A percentile compares a stretch with the other conserved stretches of the same genome.
Conservation (phyloP, 345 rosid genomes). For the Carallia pectinifolia region DNA sequence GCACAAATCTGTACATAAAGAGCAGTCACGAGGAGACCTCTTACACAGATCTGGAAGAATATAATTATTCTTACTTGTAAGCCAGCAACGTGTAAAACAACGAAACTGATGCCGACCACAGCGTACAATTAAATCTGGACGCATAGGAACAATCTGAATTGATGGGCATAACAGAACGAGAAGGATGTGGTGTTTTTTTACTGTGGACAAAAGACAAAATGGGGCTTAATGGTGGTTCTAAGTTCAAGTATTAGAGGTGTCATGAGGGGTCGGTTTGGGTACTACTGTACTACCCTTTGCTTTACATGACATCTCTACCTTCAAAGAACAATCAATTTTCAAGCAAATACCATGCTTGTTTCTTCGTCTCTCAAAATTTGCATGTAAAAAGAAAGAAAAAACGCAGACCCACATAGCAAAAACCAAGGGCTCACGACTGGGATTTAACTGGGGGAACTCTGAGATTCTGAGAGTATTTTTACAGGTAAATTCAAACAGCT, state of each 20-base stretch:
- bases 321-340: background rate
- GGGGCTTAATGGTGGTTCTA: background rate
- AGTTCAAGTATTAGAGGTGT: no score
- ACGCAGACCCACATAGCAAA: background rate
- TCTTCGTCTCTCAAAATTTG: background rate
- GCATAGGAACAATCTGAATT: conserved; percentile 30
- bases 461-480: background rate
- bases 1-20: conserved; percentile 2
- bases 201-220: conserved; percentile 8
- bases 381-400: background rate
- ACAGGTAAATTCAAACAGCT: conserved; percentile 47
- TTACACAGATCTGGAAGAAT: conserved; percentile 40
- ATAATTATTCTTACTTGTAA: conserved; percentile 29
- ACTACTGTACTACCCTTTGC: background rate
- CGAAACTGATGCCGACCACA: conserved; percentile 37
- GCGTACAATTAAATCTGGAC: conserved; percentile 37
- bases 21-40: conserved; percentile 45
- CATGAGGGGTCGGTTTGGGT: no score
- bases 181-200: conserved; percentile 21
- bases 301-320: background rate
- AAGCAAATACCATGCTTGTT: no score
- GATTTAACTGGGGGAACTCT: conserved; percentile 4
- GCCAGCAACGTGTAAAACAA: conserved; percentile 51
- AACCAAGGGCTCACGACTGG: background rate
- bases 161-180: conserved; percentile 26